Evolutionary conservation across 169 alveolate species (phyloP).

Genomic region (Eimeria praecox): DNA sequence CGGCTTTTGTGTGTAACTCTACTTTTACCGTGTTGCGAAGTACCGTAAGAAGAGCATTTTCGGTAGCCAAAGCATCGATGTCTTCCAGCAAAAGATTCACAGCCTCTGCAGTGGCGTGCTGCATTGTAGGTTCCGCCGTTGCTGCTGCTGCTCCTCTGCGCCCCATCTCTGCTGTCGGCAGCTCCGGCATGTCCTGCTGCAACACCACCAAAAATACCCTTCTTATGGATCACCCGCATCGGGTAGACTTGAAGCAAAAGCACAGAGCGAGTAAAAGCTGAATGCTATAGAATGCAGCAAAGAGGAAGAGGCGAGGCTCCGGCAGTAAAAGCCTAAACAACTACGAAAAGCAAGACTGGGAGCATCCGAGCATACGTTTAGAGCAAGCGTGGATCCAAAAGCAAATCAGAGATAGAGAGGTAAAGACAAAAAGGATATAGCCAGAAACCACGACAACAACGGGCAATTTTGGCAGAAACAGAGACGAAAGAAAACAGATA

Average conservation of each 20-base stretch:
- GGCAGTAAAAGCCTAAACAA: not conserved
- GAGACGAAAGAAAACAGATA: not conserved
- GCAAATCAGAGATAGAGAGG: not conserved
- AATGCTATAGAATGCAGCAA: too few relatives aligned
- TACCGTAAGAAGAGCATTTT: conserved; percentile 53
- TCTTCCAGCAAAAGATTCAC: conserved; percentile 26
- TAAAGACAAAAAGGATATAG: not conserved
- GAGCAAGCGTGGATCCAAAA: not conserved
- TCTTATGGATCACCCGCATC: too few relatives aligned
- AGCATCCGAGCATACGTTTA: not conserved
- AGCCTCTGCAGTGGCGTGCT: conserved; percentile 36
- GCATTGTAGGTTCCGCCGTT: not conserved
- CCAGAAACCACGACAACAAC: not conserved
- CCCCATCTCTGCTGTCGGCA: not conserved
- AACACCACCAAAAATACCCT: too few relatives aligned
- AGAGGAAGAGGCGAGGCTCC: not conserved
- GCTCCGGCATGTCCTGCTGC: not conserved
- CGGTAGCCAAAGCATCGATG: conserved; percentile 33
- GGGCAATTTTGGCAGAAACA: not conserved
- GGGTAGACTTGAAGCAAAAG: too few relatives aligned
- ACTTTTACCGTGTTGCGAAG: not conserved
- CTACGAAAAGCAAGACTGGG: not conserved
- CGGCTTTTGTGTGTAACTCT: not conserved
- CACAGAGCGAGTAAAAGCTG: too few relatives aligned
- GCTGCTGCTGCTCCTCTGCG: not conserved